A percentile compares a stretch with the other conserved stretches of the same genome.
Evolutionary conservation across 257 asterid species (phyloP).

Genomic region (Mitragyna speciosa): DNA sequence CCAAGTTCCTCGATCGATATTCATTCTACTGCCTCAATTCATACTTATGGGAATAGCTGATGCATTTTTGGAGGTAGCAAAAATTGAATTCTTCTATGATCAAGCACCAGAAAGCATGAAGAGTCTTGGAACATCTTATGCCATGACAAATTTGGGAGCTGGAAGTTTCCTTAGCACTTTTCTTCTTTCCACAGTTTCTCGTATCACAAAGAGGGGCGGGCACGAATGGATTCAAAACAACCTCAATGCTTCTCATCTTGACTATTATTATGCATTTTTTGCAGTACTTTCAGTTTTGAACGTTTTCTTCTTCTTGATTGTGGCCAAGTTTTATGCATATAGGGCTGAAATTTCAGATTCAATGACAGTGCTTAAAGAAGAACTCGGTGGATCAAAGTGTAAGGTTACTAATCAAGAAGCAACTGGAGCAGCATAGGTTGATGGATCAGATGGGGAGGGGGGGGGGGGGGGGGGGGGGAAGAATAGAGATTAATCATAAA

Average conservation of each 20-base stretch:
- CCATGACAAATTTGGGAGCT: slow-evolving; percentile 60
- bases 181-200: slow-evolving; percentile 51
- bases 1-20: slow-evolving; percentile 59
- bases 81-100: slow-evolving; percentile 80
- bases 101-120: slow-evolving; percentile 94
- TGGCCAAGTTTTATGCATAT: slow-evolving; percentile 60
- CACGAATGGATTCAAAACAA: slow-evolving; percentile 64
- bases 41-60: slow-evolving; percentile 81
- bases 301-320: slow-evolving; percentile 46
- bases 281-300: slow-evolving; percentile 53
- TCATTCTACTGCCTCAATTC: slow-evolving; percentile 70
- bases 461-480: too few relatives aligned
- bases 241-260: slow-evolving; percentile 72
- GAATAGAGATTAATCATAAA: too few relatives aligned
- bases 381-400: slow-evolving; percentile 36
- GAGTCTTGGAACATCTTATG: slow-evolving; percentile 72
- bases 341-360: slow-evolving; percentile 82
- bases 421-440: slow-evolving; percentile 1
- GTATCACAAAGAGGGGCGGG: slow-evolving; percentile 49
- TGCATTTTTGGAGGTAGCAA: slow-evolving; percentile 69
- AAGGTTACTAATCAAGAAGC: slow-evolving; percentile 20
- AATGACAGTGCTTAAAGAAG: slow-evolving; percentile 51
- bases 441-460: too few relatives aligned
- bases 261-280: slow-evolving; percentile 64
- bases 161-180: slow-evolving; percentile 78